Evolutionary conservation across 257 asterid genomes (phyloP).

Genomic region (Hygrophila difformis): DNA sequence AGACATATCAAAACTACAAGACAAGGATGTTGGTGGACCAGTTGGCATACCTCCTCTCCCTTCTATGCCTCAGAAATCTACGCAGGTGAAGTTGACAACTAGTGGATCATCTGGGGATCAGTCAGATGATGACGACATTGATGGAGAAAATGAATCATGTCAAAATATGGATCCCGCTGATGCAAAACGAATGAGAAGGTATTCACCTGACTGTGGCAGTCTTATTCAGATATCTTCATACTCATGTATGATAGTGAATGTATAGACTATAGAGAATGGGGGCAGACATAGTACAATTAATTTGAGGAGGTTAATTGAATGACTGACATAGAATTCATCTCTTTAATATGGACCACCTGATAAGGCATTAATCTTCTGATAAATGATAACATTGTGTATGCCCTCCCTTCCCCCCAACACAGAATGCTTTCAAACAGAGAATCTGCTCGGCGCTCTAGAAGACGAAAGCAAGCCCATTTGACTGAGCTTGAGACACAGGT

Average conservation of each 20-base stretch:
- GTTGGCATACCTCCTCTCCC: constrained; percentile 53
- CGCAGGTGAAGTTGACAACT: constrained; percentile 67
- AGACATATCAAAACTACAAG: constrained; percentile 41
- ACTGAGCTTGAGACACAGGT: constrained; percentile 94
- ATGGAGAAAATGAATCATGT: constrained; percentile 68
- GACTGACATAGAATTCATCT: not conserved
- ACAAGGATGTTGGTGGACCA: constrained; percentile 43
- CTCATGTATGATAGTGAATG: not conserved
- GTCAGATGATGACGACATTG: constrained; percentile 85
- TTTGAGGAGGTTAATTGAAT: not conserved
- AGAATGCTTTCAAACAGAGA: constrained; percentile 99
- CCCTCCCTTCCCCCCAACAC: constrained; percentile 13
- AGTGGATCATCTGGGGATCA: constrained; percentile 90
- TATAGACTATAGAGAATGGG: too few species aligned
- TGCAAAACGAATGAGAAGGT: constrained; percentile 93
- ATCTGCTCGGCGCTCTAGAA: constrained; percentile 96
- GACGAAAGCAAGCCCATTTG: constrained; percentile 94
- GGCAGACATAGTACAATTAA: not conserved
- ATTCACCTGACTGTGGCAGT: constrained; percentile 16
- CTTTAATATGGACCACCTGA: not conserved
- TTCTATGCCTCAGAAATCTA: constrained; percentile 38
- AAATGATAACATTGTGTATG: too few species aligned
- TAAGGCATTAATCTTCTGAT: not conserved
- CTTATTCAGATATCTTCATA: constrained; percentile 1
- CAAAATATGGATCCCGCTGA: constrained; percentile 55